Evolutionary conservation across 805 yeast species (phyloP).

Genomic region (Saturnispora quitensis): DNA sequence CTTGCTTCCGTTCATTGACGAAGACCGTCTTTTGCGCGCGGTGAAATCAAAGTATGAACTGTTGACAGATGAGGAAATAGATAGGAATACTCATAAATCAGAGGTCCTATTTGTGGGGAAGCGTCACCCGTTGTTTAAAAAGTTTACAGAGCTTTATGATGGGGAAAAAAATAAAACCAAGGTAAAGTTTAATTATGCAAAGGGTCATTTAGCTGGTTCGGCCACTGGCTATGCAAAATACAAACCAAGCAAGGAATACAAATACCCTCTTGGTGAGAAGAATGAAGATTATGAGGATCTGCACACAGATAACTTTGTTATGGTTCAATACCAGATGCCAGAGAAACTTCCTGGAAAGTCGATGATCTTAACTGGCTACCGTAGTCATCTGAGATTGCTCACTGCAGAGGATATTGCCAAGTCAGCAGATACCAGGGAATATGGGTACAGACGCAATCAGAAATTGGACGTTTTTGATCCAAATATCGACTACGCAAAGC

Average conservation of each 20-base stretch:
- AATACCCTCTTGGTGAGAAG: constrained; percentile 36
- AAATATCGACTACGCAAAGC: constrained; percentile 30
- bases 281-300: constrained; percentile 33
- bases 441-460: constrained; percentile 17
- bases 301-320: constrained; percentile 30
- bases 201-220: constrained; percentile 52
- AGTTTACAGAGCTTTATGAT: constrained; percentile 35
- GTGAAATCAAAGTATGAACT: constrained; percentile 56
- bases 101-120: constrained; percentile 65
- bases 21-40: constrained; percentile 54
- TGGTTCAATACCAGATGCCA: constrained; percentile 54
- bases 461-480: constrained; percentile 14
- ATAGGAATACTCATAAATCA: constrained; percentile 60
- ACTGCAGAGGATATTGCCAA: constrained; percentile 61
- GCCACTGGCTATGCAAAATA: constrained; percentile 32
- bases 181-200: constrained; percentile 38
- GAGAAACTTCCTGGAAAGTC: constrained; percentile 57
- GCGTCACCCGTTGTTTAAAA: constrained; percentile 41
- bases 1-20: constrained; percentile 83
- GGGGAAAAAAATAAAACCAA: constrained; percentile 32
- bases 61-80: constrained; percentile 57
- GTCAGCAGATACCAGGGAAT: constrained; percentile 37
- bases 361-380: constrained; percentile 73
- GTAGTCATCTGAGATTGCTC: constrained; percentile 51
- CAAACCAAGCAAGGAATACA: constrained; percentile 27